Conservation (phyloP, 768 basidiomycete genomes). For the Agrocybe pediades region DNA sequence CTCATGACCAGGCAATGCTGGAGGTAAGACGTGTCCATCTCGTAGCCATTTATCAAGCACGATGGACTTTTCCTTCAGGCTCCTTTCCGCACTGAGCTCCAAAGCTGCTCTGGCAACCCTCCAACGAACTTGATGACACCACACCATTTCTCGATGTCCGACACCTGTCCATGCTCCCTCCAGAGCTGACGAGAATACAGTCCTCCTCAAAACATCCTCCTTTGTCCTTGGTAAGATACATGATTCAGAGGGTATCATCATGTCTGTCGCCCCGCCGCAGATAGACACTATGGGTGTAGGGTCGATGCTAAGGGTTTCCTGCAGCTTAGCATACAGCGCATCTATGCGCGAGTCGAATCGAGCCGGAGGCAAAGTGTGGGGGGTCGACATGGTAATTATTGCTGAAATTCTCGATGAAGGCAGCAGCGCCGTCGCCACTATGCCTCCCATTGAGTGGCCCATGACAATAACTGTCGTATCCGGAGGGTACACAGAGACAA, state of each 20-base stretch:
- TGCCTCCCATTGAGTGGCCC: constrained; percentile 98
- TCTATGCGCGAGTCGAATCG: constrained; percentile 84
- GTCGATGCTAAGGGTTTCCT: constrained; percentile 37
- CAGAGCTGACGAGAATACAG: constrained; percentile 83
- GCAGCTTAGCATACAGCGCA: constrained; percentile 60
- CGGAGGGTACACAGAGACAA: constrained; percentile 74
- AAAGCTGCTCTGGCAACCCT: constrained; percentile 79
- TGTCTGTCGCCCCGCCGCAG: constrained; percentile 90
- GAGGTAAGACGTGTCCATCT: constrained; percentile 54
- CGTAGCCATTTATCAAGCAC: constrained; percentile 70
- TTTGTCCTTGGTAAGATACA: constrained; percentile 57
- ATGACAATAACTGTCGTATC: constrained; percentile 72
- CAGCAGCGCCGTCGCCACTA: constrained; percentile 83
- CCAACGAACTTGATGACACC: constrained; percentile 98
- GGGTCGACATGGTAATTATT: constrained; percentile 96
- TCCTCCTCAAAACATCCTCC: constrained; percentile 45
- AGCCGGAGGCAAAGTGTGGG: constrained; percentile 85
- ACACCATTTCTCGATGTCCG: constrained; percentile 95
- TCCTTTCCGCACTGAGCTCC: constrained; percentile 50
- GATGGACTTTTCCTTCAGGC: constrained; percentile 26
- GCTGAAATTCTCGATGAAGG: constrained; percentile 67
- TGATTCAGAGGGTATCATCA: constrained; percentile 90
- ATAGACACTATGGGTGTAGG: constrained; percentile 78
- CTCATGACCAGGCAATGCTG: constrained; percentile 13
- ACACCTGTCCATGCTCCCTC: constrained; percentile 96